These are phyloP conservation scores for Nannochloris sp. DNA, from an alignment of 139 green algal species.

Conservation along the genomic window DNA sequence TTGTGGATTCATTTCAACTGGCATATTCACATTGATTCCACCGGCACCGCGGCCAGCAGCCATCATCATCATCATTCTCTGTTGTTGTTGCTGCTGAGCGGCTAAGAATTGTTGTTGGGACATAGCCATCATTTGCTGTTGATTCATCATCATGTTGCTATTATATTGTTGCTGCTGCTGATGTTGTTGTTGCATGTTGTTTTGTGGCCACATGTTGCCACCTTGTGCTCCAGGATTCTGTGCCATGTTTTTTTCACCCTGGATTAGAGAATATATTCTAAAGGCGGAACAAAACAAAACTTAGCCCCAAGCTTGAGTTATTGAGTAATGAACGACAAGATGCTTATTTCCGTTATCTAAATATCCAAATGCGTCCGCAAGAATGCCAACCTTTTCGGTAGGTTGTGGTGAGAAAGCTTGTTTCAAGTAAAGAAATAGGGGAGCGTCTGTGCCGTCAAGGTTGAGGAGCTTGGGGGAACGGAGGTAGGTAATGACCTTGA, in stretches of 20 bases:
- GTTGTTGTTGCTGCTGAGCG: no score
- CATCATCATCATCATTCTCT: no score
- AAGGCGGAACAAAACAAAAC: not conserved
- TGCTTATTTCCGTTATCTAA: not conserved
- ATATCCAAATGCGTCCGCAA: not conserved
- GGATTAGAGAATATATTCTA: not conserved
- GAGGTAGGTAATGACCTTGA: not conserved
- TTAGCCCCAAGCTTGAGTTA: not conserved
- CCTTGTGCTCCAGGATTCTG: not conserved
- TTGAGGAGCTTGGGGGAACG: not conserved
- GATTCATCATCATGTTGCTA: no score
- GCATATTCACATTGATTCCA: no score
- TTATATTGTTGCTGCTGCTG: not conserved
- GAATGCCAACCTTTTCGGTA: not conserved
- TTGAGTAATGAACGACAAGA: not conserved
- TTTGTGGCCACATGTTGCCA: no score
- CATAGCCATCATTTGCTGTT: no score
- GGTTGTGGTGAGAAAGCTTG: not conserved
- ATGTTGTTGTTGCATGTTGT: no score
- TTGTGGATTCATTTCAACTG: no score
- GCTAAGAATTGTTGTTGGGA: no score
- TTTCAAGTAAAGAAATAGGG: not conserved
- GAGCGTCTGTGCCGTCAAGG: not conserved
- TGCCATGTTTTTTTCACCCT: not conserved
- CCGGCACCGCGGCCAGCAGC: no score